Evolutionary conservation across 176 grass and related monocot genomes (phyloP).

Genomic region (Ananas comosus): DNA sequence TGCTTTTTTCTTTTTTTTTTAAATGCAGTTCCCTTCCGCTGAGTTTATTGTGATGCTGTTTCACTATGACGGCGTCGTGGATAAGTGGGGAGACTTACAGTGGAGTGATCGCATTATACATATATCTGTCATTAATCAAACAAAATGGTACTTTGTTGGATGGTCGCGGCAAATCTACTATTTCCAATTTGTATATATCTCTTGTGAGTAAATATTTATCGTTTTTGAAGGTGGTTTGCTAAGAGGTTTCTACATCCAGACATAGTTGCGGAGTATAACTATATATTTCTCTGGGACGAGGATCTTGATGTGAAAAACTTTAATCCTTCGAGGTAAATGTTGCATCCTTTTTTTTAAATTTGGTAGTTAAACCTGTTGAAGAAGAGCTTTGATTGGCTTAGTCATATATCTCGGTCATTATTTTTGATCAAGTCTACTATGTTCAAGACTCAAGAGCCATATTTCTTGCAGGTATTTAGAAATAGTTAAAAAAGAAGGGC

Average conservation of each 20-base stretch:
- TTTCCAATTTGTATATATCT: background rate
- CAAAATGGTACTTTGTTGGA: constrained; percentile 43
- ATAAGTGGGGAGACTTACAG: constrained; percentile 49
- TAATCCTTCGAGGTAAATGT: constrained; percentile 35
- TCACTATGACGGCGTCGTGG: constrained; percentile 71
- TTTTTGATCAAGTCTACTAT: background rate
- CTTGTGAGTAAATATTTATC: constrained; percentile 1
- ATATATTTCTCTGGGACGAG: constrained; percentile 87
- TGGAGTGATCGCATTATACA: constrained; percentile 52
- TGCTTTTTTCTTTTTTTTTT: background rate
- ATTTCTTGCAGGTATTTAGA: constrained; percentile 31
- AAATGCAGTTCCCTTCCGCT: constrained; percentile 37
- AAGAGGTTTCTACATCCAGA: constrained; percentile 86
- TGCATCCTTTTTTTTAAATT: background rate
- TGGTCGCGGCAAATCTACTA: background rate
- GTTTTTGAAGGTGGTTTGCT: constrained; percentile 52
- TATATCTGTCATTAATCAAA: constrained; percentile 56
- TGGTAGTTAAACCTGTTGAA: background rate
- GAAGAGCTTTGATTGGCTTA: background rate
- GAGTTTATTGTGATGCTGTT: constrained; percentile 70
- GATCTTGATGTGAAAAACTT: constrained; percentile 70
- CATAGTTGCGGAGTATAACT: constrained; percentile 59
- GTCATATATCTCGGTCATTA: background rate
- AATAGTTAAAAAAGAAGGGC: constrained; percentile 38
- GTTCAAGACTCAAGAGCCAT: constrained; percentile 3